Base-by-base conservation (phyloP, 306 rosid species). In the Acacia crassicarpa region DNA sequence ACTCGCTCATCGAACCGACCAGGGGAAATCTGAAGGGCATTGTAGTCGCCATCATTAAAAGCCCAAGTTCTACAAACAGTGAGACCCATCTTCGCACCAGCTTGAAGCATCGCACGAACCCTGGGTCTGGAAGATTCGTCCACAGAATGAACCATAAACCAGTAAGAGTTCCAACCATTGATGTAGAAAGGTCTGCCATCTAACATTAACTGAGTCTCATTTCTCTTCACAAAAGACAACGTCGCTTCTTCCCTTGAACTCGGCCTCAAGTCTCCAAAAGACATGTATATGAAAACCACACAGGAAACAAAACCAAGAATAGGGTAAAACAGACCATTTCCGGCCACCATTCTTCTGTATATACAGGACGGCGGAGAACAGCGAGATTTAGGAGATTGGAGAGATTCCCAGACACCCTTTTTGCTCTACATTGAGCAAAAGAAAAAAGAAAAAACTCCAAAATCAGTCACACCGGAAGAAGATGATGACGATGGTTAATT, bases 51-150 rank as follows among this genome's bases (percentile, higher is more conserved):
- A 68, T 96, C 99, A 80, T 91, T 96, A 62, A 96, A 96, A 1
- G 98, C 99, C 99, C 99, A 96, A 75, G 99, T 93, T 81, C 99
- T 83, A 83, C 99, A 95, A 76, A 95, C 97, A 14, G 99, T 91
- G 58, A 95, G 96, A 62, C 99, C 99, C 94, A 96, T 96, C 84
- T 90, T 88, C 0, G 93, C 88, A 25, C 94, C 97, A 49, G 94
- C 88, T 68, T 82, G 90, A 70, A 96, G 77, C 85, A 96, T 93
- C 70, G 81, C 88, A 74, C 85, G 82, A 11, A 96, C 89, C 87
- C 93, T 89, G 5, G 89, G 91, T 72, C 87, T 89, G 23, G 84
- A 85, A 82, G 86, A 88, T 71, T 76, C 91, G 67, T 92, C 97
- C 83, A 86, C 98, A 46, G 97, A 90, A 51, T 92, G 94, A 68